A percentile compares a stretch with the other conserved stretches of the same genome.
Evolutionary conservation across 208 protist genomes (phyloP).

Genomic region (Dictyostelium gargantuum): DNA sequence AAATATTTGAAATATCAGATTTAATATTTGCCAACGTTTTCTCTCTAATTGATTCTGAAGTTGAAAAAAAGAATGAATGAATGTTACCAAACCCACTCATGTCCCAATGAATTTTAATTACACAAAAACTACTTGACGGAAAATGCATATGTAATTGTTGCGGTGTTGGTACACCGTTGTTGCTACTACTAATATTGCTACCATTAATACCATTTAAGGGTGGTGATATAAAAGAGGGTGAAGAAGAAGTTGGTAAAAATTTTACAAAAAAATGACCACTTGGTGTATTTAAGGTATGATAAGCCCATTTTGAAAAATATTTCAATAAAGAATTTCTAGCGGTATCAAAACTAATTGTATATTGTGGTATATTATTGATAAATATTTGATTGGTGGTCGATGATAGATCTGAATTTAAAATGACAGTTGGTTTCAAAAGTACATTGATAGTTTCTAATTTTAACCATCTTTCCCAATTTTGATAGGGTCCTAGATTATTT

Average conservation of each 20-base stretch:
- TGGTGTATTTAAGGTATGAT: background rate
- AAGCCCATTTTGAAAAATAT: constrained; percentile 14
- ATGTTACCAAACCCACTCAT: constrained; percentile 21
- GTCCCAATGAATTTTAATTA: constrained; percentile 14
- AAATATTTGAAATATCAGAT: background rate
- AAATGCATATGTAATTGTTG: background rate
- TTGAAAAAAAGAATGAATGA: constrained; percentile 31
- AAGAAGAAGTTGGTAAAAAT: constrained; percentile 1
- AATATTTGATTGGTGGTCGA: background rate
- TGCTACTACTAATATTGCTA: too few relatives aligned
- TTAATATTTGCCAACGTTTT: background rate
- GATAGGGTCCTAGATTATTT: background rate
- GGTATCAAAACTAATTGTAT: background rate
- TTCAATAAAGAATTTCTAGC: constrained; percentile 3
- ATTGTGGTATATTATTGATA: background rate
- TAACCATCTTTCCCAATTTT: constrained; percentile 40
- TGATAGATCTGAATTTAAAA: background rate
- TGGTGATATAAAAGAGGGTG: constrained; percentile 38
- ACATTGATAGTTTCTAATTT: constrained; percentile 13
- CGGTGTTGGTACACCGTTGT: background rate
- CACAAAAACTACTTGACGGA: constrained; percentile 15
- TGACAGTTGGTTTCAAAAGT: background rate
- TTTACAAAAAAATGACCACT: constrained; percentile 3
- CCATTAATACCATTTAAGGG: background rate
- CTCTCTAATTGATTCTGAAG: constrained; percentile 3